A percentile compares a stretch with the other conserved stretches of the same genome.
Evolutionary conservation across 2,329 filamentous ascomycete genomes (phyloP).

Genomic region (Fusarium dlaminii): DNA sequence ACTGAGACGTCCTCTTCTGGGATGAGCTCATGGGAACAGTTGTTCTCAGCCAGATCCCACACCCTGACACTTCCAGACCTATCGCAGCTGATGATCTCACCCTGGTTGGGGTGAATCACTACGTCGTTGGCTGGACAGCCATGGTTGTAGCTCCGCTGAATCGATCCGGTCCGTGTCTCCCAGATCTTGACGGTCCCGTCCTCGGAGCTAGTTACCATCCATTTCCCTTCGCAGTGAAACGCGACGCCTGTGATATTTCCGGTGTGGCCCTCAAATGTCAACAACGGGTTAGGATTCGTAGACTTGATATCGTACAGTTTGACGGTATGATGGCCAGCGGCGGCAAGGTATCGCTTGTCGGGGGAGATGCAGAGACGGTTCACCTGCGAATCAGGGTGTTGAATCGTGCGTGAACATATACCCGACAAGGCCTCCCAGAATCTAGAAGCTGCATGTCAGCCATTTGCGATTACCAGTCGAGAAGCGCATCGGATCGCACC

Average conservation of each 20-base stretch:
- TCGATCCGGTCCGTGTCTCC: conserved; percentile 85
- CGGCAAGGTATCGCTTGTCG: conserved; percentile 94
- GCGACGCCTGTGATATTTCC: conserved; percentile 96
- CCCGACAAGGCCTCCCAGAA: conserved; percentile 99
- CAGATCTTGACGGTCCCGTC: conserved; percentile 97
- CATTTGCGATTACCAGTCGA: conserved; percentile 15
- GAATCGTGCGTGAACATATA: conserved; percentile 97
- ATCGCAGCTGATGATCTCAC: conserved; percentile 96
- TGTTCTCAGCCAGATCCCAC: conserved; percentile 97
- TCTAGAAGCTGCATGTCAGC: conserved; percentile 54
- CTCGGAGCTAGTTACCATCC: conserved; percentile 99
- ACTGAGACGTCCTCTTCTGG: conserved; percentile 96
- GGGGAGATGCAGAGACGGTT: conserved; percentile 98
- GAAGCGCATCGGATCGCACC: conserved; percentile 51
- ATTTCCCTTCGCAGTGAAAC: conserved; percentile 98
- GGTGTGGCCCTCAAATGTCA: conserved; percentile 95
- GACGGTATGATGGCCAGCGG: conserved; percentile 81
- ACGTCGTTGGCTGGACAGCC: conserved; percentile 93
- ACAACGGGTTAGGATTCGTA: conserved; percentile 91
- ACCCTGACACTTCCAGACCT: conserved; percentile 90
- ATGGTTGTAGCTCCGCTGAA: conserved; percentile 94
- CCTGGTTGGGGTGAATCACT: conserved; percentile 99
- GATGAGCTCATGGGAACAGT: conserved; percentile 94
- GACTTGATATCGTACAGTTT: conserved; percentile 99
- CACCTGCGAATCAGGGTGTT: conserved; percentile 97